Base-by-base conservation (phyloP, 1,284 basidiomycete species). In the Stygiomarasmius scandens region DNA sequence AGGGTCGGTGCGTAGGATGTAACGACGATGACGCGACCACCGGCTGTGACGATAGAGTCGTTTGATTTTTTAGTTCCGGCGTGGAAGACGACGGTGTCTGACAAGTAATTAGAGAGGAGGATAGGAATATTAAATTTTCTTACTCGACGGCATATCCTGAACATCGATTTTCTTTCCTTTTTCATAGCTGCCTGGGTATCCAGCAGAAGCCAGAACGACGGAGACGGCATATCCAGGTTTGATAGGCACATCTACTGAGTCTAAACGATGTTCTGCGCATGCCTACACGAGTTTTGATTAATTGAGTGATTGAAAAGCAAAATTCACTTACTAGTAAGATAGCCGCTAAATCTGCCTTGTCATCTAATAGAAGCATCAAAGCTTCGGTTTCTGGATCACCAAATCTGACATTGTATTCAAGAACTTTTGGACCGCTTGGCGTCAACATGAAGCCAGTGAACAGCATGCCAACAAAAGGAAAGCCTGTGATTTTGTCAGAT, bases 371-470 rank as follows among this genome's bases (percentile, higher is more conserved):
- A 51, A 97, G 82, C 79, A 98, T 84, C 41, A 99, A 80, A 1
- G 95, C 92, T 75, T 99, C 93, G 4, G 96, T 98, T 77, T 99
- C 96, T 25, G 96, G 96, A 74, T 99, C 96, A 41, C 97, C 97
- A 67, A 99, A 99, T 47, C 96, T 86, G 52, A 99, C 96, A 69
- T 99, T 99, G 78, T 98, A 99, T 74, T 99, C 96, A 43, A 99
- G 84, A 20, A 98, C 93, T 74, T 97, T 98, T 51, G 95, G 95
- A 1, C 96, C 97, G 19, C 83, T 75, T 22, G 83, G 68, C 2
- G 96, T 98, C 61, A 99, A 78, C 86, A 99, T 98, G 70, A 99
- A 87, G 8, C 96, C 96, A 34, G 93, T 95, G 75, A 99, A 99
- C 56, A 99, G 86, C 71, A 97, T 80, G 32, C 96, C 96, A 50